Base-by-base conservation (phyloP, 441 rosid species). In the Arabidopsis lyrata region DNA sequence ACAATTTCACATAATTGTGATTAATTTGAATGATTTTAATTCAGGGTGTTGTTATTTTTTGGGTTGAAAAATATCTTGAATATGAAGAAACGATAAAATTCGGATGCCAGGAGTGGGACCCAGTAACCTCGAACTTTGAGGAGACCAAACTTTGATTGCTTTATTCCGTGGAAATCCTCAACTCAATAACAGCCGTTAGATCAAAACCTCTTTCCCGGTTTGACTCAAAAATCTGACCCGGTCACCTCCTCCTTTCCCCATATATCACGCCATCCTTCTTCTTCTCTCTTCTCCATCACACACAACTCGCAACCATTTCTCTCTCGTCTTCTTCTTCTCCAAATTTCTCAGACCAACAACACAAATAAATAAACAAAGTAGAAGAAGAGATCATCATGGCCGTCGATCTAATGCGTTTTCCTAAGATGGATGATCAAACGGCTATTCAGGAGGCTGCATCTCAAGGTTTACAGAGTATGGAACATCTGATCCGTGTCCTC, bases 371-470 rank as follows among this genome's bases (percentile, higher is more conserved):
- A 10, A 31, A 31, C 18, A 15, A 24, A 24, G 27, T 24, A 31
- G 14, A 35, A 32, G 2, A 22, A 35, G 12, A 58, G 5, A 14
- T 20, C 39, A 49, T 45, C 58, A 92, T 92, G 96, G 86, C 91
- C 41, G 87, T 89, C 18, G 92, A 95, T 72, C 85, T 87, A 15
- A 80, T 89, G 81, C 79, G 85, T 7, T 90, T 85, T 20, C 76
- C 90, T 0, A 86, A 82, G 79, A 81, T 89, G 79, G 92, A 90
- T 47, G 96, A 90, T 79, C 87, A 83, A 81, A 81, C 63, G 78
- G 95, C 97, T 15, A 86, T 92, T 5, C 90, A 88, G 18, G 96
- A 92, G 49, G 97, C 97, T 29, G 94, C 97, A 42, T 68, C 95
- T 0, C 97, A 92, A 71, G 97, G 99, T 1, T 61, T 91, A 68